phyloP scores from a whole-genome alignment of 2,329 filamentous ascomycete species.

The Periconia sp. region DNA sequence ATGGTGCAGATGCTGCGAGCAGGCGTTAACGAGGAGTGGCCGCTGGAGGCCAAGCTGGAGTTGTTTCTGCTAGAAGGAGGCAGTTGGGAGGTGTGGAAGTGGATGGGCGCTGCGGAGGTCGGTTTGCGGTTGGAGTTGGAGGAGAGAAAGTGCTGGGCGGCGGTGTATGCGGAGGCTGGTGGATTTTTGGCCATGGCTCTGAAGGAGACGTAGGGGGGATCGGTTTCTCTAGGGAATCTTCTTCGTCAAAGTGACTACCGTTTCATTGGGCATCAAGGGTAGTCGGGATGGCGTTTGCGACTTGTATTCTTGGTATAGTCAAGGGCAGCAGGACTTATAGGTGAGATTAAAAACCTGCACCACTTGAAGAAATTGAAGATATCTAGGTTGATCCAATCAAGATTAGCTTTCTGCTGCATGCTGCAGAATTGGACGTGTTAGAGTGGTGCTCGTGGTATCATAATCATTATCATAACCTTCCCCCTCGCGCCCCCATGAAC shows the following conservation, averaged over 20 bases:
- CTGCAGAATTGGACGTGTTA: too few relatives aligned
- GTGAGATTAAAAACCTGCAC: too few relatives aligned
- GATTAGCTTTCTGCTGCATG: too few relatives aligned
- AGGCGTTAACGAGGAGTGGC: constrained; percentile 18
- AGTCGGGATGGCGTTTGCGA: too few relatives aligned
- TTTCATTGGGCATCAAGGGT: too few relatives aligned
- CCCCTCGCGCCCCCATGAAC: constrained; percentile 31
- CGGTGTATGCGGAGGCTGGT: constrained; percentile 19
- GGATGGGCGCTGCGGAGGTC: constrained; percentile 16
- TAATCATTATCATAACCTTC: constrained; percentile 12
- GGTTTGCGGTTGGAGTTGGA: constrained; percentile 13
- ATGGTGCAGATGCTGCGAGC: constrained; percentile 13
- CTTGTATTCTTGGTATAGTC: too few relatives aligned
- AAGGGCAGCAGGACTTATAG: too few relatives aligned
- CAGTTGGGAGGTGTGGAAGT: constrained; percentile 15
- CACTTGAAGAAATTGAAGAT: too few relatives aligned
- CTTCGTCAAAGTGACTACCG: too few relatives aligned
- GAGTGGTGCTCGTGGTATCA: too few relatives aligned
- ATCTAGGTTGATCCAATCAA: too few relatives aligned
- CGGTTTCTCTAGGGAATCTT: too few relatives aligned
- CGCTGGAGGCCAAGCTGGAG: constrained; percentile 25
- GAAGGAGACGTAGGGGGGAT: constrained; percentile 4
- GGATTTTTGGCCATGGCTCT: constrained; percentile 18
- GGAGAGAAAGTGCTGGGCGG: constrained; percentile 14
- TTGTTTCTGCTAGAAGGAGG: constrained; percentile 21